A percentile compares a stretch with the other conserved stretches of the same genome.
These are phyloP conservation scores for Echeveria elegans DNA, from an alignment of 164 flowering plant genomes.

Conservation along the genomic window DNA sequence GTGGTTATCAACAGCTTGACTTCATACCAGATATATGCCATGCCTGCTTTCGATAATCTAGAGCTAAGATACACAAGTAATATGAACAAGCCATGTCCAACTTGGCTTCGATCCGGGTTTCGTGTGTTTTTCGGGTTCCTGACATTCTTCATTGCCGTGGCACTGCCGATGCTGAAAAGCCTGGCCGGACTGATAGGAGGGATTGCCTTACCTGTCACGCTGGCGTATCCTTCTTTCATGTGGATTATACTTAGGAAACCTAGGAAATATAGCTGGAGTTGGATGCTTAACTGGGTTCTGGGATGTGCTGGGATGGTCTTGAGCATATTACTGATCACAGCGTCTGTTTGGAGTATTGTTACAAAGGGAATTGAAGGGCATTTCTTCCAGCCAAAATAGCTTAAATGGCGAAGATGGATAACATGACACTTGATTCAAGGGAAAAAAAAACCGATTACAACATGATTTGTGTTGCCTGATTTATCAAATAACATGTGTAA, in stretches of 20 bases:
- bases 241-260: constrained; percentile 43
- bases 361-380: constrained; percentile 26
- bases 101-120: constrained; percentile 31
- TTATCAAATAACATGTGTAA: background rate
- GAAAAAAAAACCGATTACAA: background rate
- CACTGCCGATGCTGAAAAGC: constrained; percentile 40
- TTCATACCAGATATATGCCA: constrained; percentile 51
- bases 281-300: constrained; percentile 36
- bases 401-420: constrained; percentile 1
- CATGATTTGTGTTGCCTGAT: background rate
- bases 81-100: constrained; percentile 39
- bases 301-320: constrained; percentile 36
- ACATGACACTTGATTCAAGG: background rate
- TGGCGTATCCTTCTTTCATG: constrained; percentile 54
- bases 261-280: constrained; percentile 18
- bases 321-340: constrained; percentile 29
- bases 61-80: constrained; percentile 39
- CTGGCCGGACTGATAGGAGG: constrained; percentile 54
- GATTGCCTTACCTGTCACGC: constrained; percentile 39
- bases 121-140: constrained; percentile 40
- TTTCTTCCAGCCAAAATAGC: constrained; percentile 39
- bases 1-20: constrained; percentile 39
- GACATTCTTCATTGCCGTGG: constrained; percentile 37
- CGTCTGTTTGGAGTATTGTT: constrained; percentile 38
- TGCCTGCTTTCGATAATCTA: constrained; percentile 55